These are phyloP conservation scores for Paulownia fortunei DNA, from an alignment of 257 asterid species.

Conservation along the genomic window DNA sequence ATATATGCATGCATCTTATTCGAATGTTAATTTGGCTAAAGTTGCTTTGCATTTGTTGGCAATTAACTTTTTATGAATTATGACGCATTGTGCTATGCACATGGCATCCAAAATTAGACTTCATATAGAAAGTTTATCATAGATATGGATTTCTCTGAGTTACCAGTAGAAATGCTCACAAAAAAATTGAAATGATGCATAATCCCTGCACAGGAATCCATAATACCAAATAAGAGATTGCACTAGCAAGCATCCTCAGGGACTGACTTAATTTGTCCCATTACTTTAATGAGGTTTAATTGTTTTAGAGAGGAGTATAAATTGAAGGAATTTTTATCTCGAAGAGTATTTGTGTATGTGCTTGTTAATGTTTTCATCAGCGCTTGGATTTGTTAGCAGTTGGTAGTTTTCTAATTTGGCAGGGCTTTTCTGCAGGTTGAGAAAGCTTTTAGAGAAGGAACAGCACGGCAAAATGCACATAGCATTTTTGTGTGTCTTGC, in stretches of 20 bases:
- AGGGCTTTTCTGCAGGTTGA: slow-evolving; percentile 71
- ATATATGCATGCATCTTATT: background rate
- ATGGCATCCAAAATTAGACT: background rate
- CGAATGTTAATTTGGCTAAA: background rate
- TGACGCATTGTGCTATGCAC: slow-evolving; percentile 18
- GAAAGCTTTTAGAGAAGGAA: slow-evolving; percentile 99
- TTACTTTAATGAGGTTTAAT: slow-evolving; percentile 23
- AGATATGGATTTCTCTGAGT: background rate
- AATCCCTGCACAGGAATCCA: background rate
- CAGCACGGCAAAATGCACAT: slow-evolving; percentile 99
- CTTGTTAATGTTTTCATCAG: slow-evolving; percentile 15
- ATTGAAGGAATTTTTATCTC: background rate
- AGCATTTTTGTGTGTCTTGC: slow-evolving; percentile 96
- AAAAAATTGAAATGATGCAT: background rate
- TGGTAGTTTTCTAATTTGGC: slow-evolving; percentile 32
- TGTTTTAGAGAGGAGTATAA: slow-evolving; percentile 15
- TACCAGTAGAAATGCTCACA: background rate
- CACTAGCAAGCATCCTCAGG: background rate
- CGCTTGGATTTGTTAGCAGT: slow-evolving; percentile 25
- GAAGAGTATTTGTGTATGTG: slow-evolving; percentile 13
- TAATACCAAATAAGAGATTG: background rate
- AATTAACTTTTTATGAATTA: too few relatives aligned
- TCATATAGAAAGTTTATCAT: background rate
- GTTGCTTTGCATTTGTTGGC: too few relatives aligned
- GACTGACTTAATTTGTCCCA: slow-evolving; percentile 1